These are phyloP conservation scores for Rhododendron simsii DNA, from an alignment of 148 eudicot species.

Conservation along the genomic window DNA sequence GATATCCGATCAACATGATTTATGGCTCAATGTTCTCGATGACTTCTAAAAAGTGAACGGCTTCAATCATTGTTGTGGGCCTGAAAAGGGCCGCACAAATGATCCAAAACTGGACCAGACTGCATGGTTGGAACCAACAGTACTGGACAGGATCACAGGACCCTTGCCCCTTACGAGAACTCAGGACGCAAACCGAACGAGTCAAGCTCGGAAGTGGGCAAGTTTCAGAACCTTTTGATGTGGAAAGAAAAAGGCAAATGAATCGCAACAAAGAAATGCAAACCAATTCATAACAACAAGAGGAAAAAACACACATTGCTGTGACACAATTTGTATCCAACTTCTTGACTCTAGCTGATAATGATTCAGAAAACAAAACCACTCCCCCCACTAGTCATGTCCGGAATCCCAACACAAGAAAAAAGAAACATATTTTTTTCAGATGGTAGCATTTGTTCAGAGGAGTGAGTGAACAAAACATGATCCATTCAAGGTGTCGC, in stretches of 20 bases:
- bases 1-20: too few species aligned
- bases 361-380: slow-evolving; percentile 12
- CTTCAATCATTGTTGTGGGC: too few species aligned
- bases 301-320: not conserved
- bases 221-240: not conserved
- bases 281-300: slow-evolving; percentile 15
- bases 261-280: slow-evolving; percentile 1
- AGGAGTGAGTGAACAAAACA: not conserved
- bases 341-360: slow-evolving; percentile 16
- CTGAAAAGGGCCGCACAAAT: too few species aligned
- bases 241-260: not conserved
- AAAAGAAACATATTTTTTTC: slow-evolving; percentile 6
- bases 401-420: slow-evolving; percentile 20
- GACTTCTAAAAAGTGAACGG: too few species aligned
- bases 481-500: slow-evolving; percentile 13
- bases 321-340: slow-evolving; percentile 14
- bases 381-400: slow-evolving; percentile 28
- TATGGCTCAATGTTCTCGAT: too few species aligned
- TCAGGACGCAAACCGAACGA: not conserved
- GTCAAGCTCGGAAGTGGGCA: not conserved
- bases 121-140: too few species aligned
- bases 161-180: not conserved
- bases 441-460: not conserved
- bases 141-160: too few species aligned
- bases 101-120: too few species aligned